Conservation (phyloP, 768 basidiomycete genomes). For the Naganishia onofrii region DNA sequence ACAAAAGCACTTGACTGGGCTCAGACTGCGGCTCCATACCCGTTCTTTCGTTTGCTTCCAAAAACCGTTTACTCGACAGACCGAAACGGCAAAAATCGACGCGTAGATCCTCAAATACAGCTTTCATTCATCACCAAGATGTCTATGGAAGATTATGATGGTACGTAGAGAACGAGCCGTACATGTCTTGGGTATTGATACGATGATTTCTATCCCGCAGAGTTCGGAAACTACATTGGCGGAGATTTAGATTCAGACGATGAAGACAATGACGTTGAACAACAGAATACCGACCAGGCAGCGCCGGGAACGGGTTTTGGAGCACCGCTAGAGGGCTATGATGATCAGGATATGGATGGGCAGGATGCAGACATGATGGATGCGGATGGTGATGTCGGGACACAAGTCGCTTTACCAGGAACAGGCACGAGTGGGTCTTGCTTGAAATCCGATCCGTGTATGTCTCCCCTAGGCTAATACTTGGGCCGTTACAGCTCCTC, state of each 20-base stretch:
- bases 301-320: conserved; percentile 49
- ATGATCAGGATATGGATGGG: conserved; percentile 56
- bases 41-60: not conserved
- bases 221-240: conserved; percentile 97
- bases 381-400: conserved; percentile 46
- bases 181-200: not conserved
- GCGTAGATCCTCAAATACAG: not conserved
- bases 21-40: conserved; percentile 14
- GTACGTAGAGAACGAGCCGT: conserved; percentile 32
- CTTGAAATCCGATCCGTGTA: not conserved
- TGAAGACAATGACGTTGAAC: conserved; percentile 58
- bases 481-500: not conserved
- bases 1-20: conserved; percentile 17
- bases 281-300: conserved; percentile 53
- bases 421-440: conserved; percentile 21
- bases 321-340: conserved; percentile 75
- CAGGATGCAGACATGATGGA: conserved; percentile 58
- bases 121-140: conserved; percentile 35
- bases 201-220: conserved; percentile 26
- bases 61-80: not conserved
- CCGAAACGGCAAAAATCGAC: not conserved
- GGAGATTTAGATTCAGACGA: conserved; percentile 85
- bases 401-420: conserved; percentile 4
- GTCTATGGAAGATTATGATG: conserved; percentile 53
- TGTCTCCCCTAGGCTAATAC: not conserved